Conservation (phyloP, 176 grass and related monocot genomes). For the Pontederia crassipes region DNA sequence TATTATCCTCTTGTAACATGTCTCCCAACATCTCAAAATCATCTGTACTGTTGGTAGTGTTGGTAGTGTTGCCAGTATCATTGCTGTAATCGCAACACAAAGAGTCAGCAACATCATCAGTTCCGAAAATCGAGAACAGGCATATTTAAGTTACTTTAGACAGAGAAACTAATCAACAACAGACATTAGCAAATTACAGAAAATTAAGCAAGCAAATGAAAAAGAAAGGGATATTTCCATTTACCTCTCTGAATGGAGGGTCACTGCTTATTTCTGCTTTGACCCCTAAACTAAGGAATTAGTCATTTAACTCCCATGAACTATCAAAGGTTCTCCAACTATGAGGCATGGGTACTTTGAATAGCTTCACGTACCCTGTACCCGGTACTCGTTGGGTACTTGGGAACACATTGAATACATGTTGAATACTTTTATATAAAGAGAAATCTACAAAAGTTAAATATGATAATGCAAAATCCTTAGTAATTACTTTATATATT, state of each 20-base stretch:
- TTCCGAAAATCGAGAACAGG: neutral
- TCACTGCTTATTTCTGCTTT: too few relatives aligned
- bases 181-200: neutral
- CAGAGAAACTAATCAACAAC: neutral
- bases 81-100: constrained; percentile 19
- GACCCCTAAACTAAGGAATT: too few relatives aligned
- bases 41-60: constrained; percentile 24
- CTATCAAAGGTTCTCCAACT: too few relatives aligned
- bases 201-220: neutral
- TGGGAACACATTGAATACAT: too few relatives aligned
- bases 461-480: too few relatives aligned
- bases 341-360: too few relatives aligned
- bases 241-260: neutral
- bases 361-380: too few relatives aligned
- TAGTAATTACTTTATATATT: too few relatives aligned
- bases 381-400: too few relatives aligned
- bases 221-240: neutral
- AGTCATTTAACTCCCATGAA: too few relatives aligned
- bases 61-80: constrained; percentile 7
- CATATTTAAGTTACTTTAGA: neutral
- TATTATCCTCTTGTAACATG: constrained; percentile 62
- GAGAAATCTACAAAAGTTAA: too few relatives aligned
- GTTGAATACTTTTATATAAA: too few relatives aligned
- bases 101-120: neutral
- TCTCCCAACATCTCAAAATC: constrained; percentile 22